phyloP scores from a whole-genome alignment of 495 filamentous ascomycete genomes.

The Neurospora sp. region DNA sequence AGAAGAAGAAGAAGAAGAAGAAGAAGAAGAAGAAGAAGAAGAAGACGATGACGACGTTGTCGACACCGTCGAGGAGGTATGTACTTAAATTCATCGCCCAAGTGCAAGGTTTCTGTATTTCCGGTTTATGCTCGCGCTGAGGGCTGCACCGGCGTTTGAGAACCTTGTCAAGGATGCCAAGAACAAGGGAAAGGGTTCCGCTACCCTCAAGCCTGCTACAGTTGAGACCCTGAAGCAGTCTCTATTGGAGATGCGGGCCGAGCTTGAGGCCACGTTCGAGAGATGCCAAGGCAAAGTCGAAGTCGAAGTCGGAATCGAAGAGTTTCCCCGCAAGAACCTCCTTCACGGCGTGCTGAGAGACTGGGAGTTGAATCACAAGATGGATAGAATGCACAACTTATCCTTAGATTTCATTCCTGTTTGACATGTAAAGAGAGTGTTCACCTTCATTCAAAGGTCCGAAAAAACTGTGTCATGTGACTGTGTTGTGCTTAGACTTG shows the following conservation, averaged over 20 bases:
- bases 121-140: background rate
- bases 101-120: too few relatives aligned
- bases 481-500: background rate
- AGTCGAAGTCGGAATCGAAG: conserved; percentile 12
- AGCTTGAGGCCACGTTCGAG: background rate
- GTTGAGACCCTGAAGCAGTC: conserved; percentile 4
- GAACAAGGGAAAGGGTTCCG: conserved; percentile 2
- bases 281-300: background rate
- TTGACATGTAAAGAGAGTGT: too few relatives aligned
- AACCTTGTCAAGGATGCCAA: conserved; percentile 1
- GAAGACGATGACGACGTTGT: too few relatives aligned
- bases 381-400: too few relatives aligned
- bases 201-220: conserved; percentile 1
- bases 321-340: conserved; percentile 78
- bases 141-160: conserved; percentile 3
- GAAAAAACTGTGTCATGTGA: background rate
- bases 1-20: too few relatives aligned
- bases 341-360: conserved; percentile 89
- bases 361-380: conserved; percentile 64
- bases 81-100: too few relatives aligned
- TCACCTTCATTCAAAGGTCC: background rate
- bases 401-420: too few relatives aligned
- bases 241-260: background rate
- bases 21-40: too few relatives aligned
- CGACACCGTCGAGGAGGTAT: too few relatives aligned